Evolutionary conservation across 352 stramenopile genomes (phyloP).

Genomic region (Phytophthora pluvialis): DNA sequence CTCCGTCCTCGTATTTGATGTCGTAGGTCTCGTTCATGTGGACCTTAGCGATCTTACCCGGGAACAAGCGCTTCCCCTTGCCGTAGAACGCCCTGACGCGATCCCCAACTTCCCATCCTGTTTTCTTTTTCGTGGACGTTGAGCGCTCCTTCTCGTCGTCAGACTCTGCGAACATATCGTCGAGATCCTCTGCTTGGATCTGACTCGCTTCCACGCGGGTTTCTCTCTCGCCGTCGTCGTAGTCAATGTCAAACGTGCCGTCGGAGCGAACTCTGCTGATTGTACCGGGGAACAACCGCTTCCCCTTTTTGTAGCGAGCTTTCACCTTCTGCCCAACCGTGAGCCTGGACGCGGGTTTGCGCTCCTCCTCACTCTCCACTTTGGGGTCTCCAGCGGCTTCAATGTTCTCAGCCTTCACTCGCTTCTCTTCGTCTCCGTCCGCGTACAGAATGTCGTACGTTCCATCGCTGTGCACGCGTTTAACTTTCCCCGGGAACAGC

Average conservation of each 20-base stretch:
- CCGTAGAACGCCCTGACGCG: conserved; percentile 52
- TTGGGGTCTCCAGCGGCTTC: conserved; percentile 19
- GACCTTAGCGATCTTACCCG: conserved; percentile 62
- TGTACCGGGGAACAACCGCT: conserved; percentile 53
- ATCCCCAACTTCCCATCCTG: conserved; percentile 39
- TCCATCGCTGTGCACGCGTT: conserved; percentile 50
- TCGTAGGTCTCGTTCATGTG: conserved; percentile 73
- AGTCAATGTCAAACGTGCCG: conserved; percentile 65
- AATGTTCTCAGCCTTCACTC: conserved; percentile 41
- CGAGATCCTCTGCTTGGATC: conserved; percentile 42
- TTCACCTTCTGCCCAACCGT: conserved; percentile 43
- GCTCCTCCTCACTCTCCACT: conserved; percentile 22
- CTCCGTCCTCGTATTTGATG: conserved; percentile 68
- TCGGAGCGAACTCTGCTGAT: conserved; percentile 59
- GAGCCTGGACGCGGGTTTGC: conserved; percentile 5
- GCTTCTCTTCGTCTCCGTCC: conserved; percentile 60
- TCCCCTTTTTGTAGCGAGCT: conserved; percentile 52
- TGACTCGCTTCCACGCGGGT: conserved; percentile 41
- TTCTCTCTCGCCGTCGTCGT: conserved; percentile 78
- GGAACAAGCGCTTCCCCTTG: conserved; percentile 62
- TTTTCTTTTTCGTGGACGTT: conserved; percentile 25
- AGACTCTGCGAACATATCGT: conserved; percentile 56
- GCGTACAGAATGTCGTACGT: conserved; percentile 77
- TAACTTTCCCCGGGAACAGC: conserved; percentile 59
- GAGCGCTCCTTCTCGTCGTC: conserved; percentile 33